Percentiles rank a stretch among this genome's conserved stretches.
Conservation (phyloP, 139 green algal genomes). For the Klebsormidium nitens region DNA sequence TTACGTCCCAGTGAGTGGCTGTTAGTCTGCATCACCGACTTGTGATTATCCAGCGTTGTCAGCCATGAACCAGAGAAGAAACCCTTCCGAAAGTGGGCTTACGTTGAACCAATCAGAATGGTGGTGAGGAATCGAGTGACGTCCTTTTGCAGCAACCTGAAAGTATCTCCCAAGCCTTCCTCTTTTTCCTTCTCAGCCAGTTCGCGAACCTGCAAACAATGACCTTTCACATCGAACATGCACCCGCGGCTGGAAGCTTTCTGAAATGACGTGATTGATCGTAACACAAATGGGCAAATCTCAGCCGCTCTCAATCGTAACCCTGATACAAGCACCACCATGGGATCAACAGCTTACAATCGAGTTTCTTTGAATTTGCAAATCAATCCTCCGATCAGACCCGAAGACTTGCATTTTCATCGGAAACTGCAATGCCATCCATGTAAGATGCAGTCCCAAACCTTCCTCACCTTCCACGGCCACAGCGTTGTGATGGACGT, state of each 20-base stretch:
- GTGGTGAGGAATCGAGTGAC: slow-evolving; percentile 51
- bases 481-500: slow-evolving; percentile 54
- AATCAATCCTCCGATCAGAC: background rate
- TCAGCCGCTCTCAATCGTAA: background rate
- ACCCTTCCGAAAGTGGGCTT: too few species aligned
- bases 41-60: too few species aligned
- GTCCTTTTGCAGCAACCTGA: slow-evolving; percentile 42
- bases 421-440: background rate
- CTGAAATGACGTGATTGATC: background rate
- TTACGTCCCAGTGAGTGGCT: too few species aligned
- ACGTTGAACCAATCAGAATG: slow-evolving; percentile 49
- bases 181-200: slow-evolving; percentile 48
- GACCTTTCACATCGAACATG: background rate
- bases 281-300: background rate
- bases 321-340: too few species aligned
- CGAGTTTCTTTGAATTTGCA: too few species aligned
- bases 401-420: too few species aligned
- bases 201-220: slow-evolving; percentile 38
- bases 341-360: too few species aligned
- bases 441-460: too few species aligned
- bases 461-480: slow-evolving; percentile 45
- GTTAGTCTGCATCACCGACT: background rate
- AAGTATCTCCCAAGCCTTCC: slow-evolving; percentile 8
- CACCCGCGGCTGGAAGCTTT: too few species aligned
- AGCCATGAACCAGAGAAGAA: too few species aligned